phyloP scores from a whole-genome alignment of 768 basidiomycete species.

The Auricularia auricula-judae region DNA sequence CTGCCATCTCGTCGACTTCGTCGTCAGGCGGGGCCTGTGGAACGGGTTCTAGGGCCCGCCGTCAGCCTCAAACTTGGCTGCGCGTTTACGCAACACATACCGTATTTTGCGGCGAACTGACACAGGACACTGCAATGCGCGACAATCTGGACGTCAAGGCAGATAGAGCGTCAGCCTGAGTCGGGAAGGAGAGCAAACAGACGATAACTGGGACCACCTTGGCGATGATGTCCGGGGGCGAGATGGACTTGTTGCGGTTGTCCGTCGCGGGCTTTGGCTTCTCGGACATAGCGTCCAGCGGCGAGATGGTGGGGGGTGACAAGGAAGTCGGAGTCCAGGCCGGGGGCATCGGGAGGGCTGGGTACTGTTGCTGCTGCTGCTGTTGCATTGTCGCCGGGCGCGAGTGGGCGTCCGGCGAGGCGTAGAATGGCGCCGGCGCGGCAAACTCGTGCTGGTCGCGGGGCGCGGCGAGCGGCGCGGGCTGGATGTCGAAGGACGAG shows the following conservation, averaged over 20 bases:
- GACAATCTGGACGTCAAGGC: neutral
- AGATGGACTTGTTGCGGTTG: neutral
- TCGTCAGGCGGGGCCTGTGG: conserved; percentile 9
- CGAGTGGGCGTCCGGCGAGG: neutral
- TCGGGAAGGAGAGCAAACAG: neutral
- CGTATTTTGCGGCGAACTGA: neutral
- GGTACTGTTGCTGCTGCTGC: neutral
- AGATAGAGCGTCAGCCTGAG: neutral
- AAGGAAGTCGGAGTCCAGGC: neutral
- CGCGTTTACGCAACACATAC: neutral
- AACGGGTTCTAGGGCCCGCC: neutral
- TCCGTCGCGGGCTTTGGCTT: neutral
- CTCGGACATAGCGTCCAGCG: neutral
- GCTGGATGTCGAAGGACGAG: neutral
- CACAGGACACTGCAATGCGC: neutral
- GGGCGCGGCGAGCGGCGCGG: neutral
- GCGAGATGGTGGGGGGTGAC: neutral
- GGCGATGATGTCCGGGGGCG: neutral
- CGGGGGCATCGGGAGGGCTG: neutral
- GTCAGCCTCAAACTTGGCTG: neutral
- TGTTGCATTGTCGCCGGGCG: neutral
- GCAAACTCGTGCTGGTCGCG: neutral
- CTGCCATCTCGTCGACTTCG: conserved; percentile 62
- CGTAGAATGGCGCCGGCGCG: neutral
- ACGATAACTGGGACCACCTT: neutral